Evolutionary conservation across 2,329 filamentous ascomycete species (phyloP), one percentile per base, ranked within the genome.

Genomic region (Trichophyton rubrum): DNA sequence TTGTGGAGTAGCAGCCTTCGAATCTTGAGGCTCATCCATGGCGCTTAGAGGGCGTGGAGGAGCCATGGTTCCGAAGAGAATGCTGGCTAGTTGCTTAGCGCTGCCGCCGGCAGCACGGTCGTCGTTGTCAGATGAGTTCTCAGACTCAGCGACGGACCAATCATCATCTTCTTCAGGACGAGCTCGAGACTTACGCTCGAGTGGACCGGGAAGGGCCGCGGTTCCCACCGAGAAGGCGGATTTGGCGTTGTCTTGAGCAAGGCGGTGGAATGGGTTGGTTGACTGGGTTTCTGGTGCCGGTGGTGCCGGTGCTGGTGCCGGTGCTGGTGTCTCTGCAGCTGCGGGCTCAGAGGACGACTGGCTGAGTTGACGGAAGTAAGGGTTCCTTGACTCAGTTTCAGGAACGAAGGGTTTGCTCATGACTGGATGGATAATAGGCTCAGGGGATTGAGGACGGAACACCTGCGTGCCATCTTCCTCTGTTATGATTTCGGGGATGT

Each of bases 181-280:
- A 33, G 77, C 78, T 59, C 83, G 80, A 33, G 80, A 81, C 64
- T 74, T 75, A 56, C 70, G 73, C 49, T 73, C 74, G 62, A 75
- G 62, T 15, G 82, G 77, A 6, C 78, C 74, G 5, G 64, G 63
- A n/a, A 62, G n/a, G 3, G 61, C 51, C 7, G 64, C 41, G 38
- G 72, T 68, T 38, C 72, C 71, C 62, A 78, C 70, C 61, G 78
- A 71, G n/a, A 81, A 78, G 6, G 82, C 78, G 62, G 76, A 77
- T 66, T 73, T 78, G 74, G 72, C 55, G 71, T 73, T 62, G 74
- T 77, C 72, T 56, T 75, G 69, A 3, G 87, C 84, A 70, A 95
- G 84, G 61, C 90, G 88, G 73, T 95, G 89, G 84, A 97, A 99
- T 3, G 93, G 93, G 71, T 99, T 99, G 8, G 89, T 97, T n/a